Evolutionary conservation across 169 alveolate genomes (phyloP).

Genomic region (Neospora caninum): DNA sequence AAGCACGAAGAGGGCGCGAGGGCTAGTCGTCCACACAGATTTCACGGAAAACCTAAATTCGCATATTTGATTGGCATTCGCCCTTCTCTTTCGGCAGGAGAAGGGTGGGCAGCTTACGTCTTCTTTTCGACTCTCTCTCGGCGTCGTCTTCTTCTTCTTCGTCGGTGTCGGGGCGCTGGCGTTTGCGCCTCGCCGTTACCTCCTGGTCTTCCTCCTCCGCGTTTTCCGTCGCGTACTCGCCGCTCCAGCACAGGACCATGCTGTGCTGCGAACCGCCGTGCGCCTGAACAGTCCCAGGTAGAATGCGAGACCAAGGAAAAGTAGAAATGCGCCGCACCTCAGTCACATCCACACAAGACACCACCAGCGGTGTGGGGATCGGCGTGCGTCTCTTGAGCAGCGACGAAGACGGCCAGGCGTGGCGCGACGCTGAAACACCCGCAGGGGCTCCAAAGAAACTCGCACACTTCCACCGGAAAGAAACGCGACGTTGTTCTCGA

Average conservation of each 20-base stretch:
- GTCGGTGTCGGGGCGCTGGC: neutral
- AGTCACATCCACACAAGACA: neutral
- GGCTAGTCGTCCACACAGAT: no score
- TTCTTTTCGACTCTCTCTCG: neutral
- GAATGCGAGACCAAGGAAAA: neutral
- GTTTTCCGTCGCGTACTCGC: slow-evolving; percentile 21
- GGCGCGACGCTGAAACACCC: no score
- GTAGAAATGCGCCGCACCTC: neutral
- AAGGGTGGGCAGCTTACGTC: neutral
- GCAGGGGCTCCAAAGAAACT: no score
- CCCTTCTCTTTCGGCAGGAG: no score
- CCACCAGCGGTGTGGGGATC: no score
- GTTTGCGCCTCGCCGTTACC: neutral
- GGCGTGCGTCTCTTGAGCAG: no score
- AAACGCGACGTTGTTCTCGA: no score
- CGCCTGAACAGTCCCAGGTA: slow-evolving; percentile 36
- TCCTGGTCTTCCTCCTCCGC: slow-evolving; percentile 23
- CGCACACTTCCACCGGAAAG: no score
- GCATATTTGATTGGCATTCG: no score
- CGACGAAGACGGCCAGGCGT: no score
- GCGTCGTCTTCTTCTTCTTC: slow-evolving; percentile 7
- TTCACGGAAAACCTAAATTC: no score
- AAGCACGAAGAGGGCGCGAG: no score
- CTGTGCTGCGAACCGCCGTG: slow-evolving; percentile 54
- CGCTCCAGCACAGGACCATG: slow-evolving; percentile 47